These are phyloP conservation scores for Podila horticola DNA, from an alignment of 192 early-diverging fungal genomes.

Conservation along the genomic window DNA sequence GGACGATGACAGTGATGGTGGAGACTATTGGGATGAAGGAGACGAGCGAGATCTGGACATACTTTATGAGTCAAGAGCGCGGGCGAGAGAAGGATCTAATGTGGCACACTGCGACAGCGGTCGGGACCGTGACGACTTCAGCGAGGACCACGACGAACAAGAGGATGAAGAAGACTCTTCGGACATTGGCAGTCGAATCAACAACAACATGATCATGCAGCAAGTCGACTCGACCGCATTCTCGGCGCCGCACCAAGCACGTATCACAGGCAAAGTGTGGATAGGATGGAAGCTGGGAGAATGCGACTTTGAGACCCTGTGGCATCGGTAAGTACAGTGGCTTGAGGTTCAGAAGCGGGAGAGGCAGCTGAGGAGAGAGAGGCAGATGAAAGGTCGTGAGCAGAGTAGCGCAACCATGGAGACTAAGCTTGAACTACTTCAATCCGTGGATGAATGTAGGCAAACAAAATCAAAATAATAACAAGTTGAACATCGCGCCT, in stretches of 20 bases:
- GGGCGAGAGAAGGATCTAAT: not conserved
- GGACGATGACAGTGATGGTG: not conserved
- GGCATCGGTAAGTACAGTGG: not conserved
- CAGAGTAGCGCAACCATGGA: not conserved
- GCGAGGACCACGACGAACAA: not conserved
- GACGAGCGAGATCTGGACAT: not conserved
- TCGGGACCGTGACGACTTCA: not conserved
- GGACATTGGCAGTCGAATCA: slow-evolving; percentile 5
- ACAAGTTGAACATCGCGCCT: too few species aligned
- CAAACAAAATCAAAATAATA: too few species aligned
- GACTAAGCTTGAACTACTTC: too few species aligned
- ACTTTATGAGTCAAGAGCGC: not conserved
- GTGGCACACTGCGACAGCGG: not conserved
- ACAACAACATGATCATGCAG: slow-evolving; percentile 45
- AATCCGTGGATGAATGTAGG: too few species aligned
- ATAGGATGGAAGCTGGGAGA: slow-evolving; percentile 33
- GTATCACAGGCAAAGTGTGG: slow-evolving; percentile 46
- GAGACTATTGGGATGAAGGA: not conserved
- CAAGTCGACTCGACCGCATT: slow-evolving; percentile 31
- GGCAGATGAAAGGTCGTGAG: not conserved
- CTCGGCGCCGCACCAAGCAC: slow-evolving; percentile 19
- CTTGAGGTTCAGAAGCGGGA: not conserved
- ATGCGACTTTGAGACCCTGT: slow-evolving; percentile 6
- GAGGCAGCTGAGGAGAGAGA: not conserved
- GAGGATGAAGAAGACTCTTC: not conserved